A percentile compares a stretch with the other conserved stretches of the same genome.
phyloP scores from a whole-genome alignment of 176 grass and related monocot genomes.

The Musa schizocarpa region DNA sequence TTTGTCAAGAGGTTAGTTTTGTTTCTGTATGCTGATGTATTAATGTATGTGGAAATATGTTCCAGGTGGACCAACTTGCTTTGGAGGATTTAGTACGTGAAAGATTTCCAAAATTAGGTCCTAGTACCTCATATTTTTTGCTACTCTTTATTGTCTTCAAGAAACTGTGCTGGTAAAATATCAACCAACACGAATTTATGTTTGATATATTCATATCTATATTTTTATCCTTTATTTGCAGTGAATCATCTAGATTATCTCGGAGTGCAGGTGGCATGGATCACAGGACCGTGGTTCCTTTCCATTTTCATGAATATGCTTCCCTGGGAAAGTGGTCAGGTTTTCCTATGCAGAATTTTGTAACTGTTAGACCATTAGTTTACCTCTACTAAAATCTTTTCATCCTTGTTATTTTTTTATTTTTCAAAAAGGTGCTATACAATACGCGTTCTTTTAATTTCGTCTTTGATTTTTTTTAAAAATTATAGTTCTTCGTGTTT shows the following conservation, averaged over 20 bases:
- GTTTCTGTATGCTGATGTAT: background rate
- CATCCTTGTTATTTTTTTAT: slow-evolving; percentile 1
- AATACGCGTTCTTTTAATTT: background rate
- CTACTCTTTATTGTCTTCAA: slow-evolving; percentile 4
- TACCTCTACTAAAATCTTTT: background rate
- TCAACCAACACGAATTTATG: background rate
- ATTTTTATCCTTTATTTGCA: slow-evolving; percentile 33
- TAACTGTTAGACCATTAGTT: background rate
- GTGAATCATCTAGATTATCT: slow-evolving; percentile 98
- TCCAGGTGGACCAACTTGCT: slow-evolving; percentile 94
- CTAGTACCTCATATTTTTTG: slow-evolving; percentile 14
- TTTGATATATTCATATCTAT: slow-evolving; percentile 18
- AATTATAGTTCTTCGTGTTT: slow-evolving; percentile 91
- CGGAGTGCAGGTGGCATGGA: slow-evolving; percentile 95
- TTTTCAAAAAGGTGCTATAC: slow-evolving; percentile 8
- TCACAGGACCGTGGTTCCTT: slow-evolving; percentile 97
- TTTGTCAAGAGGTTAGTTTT: background rate
- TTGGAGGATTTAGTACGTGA: slow-evolving; percentile 90
- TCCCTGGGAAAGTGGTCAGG: slow-evolving; percentile 98
- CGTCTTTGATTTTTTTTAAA: slow-evolving; percentile 10
- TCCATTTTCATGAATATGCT: slow-evolving; percentile 99
- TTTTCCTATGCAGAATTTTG: slow-evolving; percentile 4
- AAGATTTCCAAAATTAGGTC: slow-evolving; percentile 92
- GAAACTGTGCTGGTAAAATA: background rate
- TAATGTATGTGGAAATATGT: background rate